A percentile compares a stretch with the other conserved stretches of the same genome.
phyloP scores from a whole-genome alignment of 192 early-diverging fungal species.

The Rhizoclosmatium globosum region DNA sequence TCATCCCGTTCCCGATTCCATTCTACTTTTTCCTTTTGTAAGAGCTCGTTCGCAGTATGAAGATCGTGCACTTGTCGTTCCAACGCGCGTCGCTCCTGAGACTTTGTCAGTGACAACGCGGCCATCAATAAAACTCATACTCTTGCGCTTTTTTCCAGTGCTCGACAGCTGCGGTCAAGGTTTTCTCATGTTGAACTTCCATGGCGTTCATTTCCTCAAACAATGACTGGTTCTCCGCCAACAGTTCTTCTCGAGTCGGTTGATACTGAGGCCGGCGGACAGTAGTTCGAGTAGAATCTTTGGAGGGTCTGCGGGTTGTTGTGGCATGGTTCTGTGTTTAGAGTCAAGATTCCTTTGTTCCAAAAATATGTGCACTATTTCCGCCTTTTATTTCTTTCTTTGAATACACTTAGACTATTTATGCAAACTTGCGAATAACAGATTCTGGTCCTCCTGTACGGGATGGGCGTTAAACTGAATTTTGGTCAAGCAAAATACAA shows the following conservation, averaged over 20 bases:
- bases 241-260: slow-evolving; percentile 23
- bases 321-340: too few relatives aligned
- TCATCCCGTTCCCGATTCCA: slow-evolving; percentile 9
- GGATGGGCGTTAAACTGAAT: slow-evolving; percentile 32
- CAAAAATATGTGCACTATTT: background rate
- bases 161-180: slow-evolving; percentile 23
- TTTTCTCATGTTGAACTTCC: slow-evolving; percentile 26
- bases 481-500: background rate
- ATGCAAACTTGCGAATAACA: slow-evolving; percentile 76
- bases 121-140: background rate
- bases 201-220: slow-evolving; percentile 33
- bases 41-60: background rate
- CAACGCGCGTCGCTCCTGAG: slow-evolving; percentile 20
- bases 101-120: background rate
- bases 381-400: slow-evolving; percentile 2
- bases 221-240: slow-evolving; percentile 20
- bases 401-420: background rate
- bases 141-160: slow-evolving; percentile 22
- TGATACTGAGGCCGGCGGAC: background rate
- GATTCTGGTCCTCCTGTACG: slow-evolving; percentile 91
- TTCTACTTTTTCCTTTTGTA: slow-evolving; percentile 13
- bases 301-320: too few relatives aligned
- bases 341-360: too few relatives aligned
- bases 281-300: too few relatives aligned
- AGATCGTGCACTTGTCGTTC: slow-evolving; percentile 21